Evolutionary conservation across 148 eudicot species (phyloP), one percentile per base, ranked within the genome.

Genomic region (Spergularia bocconei): DNA sequence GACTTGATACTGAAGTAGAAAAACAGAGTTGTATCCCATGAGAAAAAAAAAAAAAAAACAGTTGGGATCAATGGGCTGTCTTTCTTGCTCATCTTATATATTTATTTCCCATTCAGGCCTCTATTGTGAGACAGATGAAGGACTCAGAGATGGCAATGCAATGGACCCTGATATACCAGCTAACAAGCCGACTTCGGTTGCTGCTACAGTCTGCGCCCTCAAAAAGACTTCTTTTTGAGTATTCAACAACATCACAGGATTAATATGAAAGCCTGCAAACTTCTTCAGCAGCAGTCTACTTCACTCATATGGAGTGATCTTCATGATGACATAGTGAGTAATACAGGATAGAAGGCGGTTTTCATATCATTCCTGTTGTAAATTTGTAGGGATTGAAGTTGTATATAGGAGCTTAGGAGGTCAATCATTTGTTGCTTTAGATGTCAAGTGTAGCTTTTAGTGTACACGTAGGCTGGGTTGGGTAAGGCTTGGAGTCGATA

Each of bases 91-190:
- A 64, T 57, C 66, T 75, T 38, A 23, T 58, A 48, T 54, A 29
- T 54, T 57, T 11, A 23, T 69, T n/a, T 76, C 47, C 71, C 33
- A 71, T 74, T 36, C 90, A 95, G 98, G 98, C 97, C 39, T 95
- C 98, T 3, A 87, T 95, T 59, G 92, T 95, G 41, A 86, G 98
- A 75, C 98, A 95, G 81, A 92, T 95, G 97, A 95, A 95, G 79
- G 98, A 95, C 72, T 90, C 98, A 1, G 98, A 95, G 86, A 92
- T 95, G 98, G 97, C 98, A 20, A 90, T 92, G 91, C 97, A 95
- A 77, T 95, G 98, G 98, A 95, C 98, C 1, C 85, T 95, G 85
- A 95, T 95, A 79, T 95, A 95, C 84, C 96, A 90, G 87, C 93
- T 95, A 57, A 95, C 98, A 57, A 95, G 98, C 82, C 93, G 98